Percentiles rank a stretch among this genome's conserved stretches.
Conservation (phyloP, 306 rosid genomes). For the Cicer bijugum region DNA sequence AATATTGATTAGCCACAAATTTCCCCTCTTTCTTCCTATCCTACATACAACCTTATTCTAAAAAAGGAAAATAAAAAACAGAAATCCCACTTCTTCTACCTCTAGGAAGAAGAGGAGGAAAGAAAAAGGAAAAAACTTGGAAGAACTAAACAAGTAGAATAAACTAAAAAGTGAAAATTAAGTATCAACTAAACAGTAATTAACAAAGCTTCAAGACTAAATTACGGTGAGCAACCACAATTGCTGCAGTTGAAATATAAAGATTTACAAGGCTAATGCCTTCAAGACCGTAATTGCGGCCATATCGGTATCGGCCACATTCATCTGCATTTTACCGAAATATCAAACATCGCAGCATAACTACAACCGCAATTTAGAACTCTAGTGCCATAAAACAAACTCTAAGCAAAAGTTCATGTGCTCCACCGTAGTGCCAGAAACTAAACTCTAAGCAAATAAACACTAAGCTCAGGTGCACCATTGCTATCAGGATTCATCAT, state of each 20-base stretch:
- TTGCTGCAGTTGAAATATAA: too few species aligned
- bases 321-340: too few species aligned
- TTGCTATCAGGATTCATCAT: conserved; percentile 99
- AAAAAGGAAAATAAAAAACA: conserved; percentile 43
- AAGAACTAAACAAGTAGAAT: conserved; percentile 51
- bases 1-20: conserved; percentile 66
- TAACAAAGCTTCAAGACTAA: conserved; percentile 7
- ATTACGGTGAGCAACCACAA: too few species aligned
- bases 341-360: too few species aligned
- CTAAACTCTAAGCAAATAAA: conserved; percentile 94
- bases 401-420: conserved; percentile 62
- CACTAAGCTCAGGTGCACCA: conserved; percentile 96
- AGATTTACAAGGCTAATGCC: too few species aligned
- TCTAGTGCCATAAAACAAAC: conserved; percentile 50
- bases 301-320: too few species aligned
- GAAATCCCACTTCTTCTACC: conserved; percentile 54
- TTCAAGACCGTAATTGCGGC: too few species aligned
- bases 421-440: neutral
- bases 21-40: conserved; percentile 45
- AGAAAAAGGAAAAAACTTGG: conserved; percentile 41
- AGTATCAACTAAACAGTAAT: conserved; percentile 36
- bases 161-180: conserved; percentile 29
- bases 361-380: too few species aligned
- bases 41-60: conserved; percentile 59
- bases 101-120: conserved; percentile 38